These are phyloP conservation scores for Apium graveolens DNA, from an alignment of 129 eudicot genomes.

Conservation along the genomic window DNA sequence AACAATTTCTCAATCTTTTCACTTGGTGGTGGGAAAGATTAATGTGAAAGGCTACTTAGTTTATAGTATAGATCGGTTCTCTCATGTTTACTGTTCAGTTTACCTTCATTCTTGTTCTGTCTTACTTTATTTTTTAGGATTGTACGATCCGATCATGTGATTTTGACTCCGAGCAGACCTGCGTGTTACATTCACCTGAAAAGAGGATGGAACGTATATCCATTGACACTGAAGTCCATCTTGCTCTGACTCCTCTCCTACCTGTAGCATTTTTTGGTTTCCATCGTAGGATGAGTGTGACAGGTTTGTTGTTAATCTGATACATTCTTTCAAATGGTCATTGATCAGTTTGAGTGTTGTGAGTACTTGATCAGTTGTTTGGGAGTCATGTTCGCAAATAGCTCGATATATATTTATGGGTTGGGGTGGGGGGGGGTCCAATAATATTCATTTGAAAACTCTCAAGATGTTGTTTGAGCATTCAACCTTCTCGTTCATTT, in stretches of 20 bases:
- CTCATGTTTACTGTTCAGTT: not conserved
- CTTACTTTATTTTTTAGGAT: conserved; percentile 52
- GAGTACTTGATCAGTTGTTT: not conserved
- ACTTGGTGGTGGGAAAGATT: not conserved
- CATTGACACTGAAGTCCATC: conserved; percentile 92
- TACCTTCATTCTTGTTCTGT: not conserved
- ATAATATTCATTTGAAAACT: not conserved
- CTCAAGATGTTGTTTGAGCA: not conserved
- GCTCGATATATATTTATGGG: not conserved
- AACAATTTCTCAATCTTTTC: not conserved
- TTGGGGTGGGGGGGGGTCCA: not conserved
- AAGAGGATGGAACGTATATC: conserved; percentile 91
- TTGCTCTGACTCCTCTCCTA: conserved; percentile 93
- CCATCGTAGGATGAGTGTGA: conserved; percentile 95
- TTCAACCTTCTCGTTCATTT: not conserved
- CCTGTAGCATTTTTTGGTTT: conserved; percentile 97
- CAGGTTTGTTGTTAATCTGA: conserved; percentile 46
- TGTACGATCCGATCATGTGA: conserved; percentile 96
- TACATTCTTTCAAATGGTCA: not conserved
- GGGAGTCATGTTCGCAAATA: not conserved
- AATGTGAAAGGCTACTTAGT: not conserved
- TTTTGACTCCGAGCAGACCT: conserved; percentile 94
- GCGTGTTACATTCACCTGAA: conserved; percentile 98
- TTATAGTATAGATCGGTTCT: not conserved
- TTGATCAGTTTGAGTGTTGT: not conserved